Evolutionary conservation across 2,329 filamentous ascomycete species (phyloP), one percentile per base, ranked within the genome.

Genomic region (Fusarium sp.): DNA sequence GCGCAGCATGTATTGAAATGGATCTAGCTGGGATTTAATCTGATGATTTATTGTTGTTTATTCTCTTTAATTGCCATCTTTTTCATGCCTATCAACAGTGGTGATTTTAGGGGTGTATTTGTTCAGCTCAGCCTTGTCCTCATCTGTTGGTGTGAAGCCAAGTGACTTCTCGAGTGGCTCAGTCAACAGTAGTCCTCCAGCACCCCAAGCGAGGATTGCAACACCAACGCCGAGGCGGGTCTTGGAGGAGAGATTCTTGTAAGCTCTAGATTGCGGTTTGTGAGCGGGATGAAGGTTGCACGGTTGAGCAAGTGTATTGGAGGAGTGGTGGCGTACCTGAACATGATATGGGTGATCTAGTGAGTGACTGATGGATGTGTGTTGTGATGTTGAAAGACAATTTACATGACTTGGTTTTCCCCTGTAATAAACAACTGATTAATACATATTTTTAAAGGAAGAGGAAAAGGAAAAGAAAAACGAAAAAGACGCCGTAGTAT

Each of bases 201-300:
- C 78, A 13, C 91, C 92, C 85, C 92, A 97, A 31, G 85, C 85
- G 71, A 97, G 86, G 65, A 96, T 77, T 67, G 87, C 89, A 44
- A 87, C 73, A 66, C 93, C 93, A 61, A 96, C 82, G 43, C 88
- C 77, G 37, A 91, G 77, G 53, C 90, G 89, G 21, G 90, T 89
- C 66, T 84, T 88, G 15, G 89, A 84, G 4, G 88, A 79, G 49
- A 96, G 87, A 68, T 84, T 86, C 71, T 83, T 88, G 79, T 93
- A 96, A 48, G 87, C 80, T 70, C 88, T 90, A 47, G 10, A 15
- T 46, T 50, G 29, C 2, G 14, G 8, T 8, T 31, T 49, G 53
- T 65, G 27, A 65, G 37, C 9, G 52, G 27, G 11, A 33, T 15
- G 25, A 7, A 19, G 6, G 19, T 29, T n/a, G n/a, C 15, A 5